Base-by-base conservation (phyloP, 805 yeast genomes). In the Wickerhamia fluorescens region DNA sequence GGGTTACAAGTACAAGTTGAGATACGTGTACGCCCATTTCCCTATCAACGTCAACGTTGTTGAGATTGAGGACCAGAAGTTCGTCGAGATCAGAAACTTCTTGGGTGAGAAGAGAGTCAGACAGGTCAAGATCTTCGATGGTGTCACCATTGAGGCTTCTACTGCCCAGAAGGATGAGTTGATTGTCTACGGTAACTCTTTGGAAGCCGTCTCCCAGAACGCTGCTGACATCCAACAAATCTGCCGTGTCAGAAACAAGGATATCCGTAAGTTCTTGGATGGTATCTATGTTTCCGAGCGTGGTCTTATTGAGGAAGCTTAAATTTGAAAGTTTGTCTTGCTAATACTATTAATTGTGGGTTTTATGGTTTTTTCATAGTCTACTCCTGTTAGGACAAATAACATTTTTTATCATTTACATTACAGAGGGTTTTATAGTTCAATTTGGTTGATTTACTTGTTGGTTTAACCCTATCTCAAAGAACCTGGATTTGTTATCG, bases 21-120 rank as follows among this genome's bases (percentile, higher is more conserved):
- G 97, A 78, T 88, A 86, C 69, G 98, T 92, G 46, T 94, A 89
- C 66, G 99, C 98, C 80, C 98, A 92, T 85, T 92, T 92, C 95
- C 99, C 98, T 68, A 92, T 94, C 73, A 92, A 92, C 73, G 96
- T 92, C 51, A 89, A 88, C 76, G 67, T 87, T 50, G 63, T 83
- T 61, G 85, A 83, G 47, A 71, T 74, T 56, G 89, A 89, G 36
- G 85, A 83, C 51, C 53, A 62, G 30, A 68, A 73, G 44, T 75
- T 58, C 58, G 82, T 89, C 53, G 97, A 92, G 76, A 88, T 92
- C 76, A 88, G 97, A 85, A 92, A 92, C 78, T 92, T 85, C 82
- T 80, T 92, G 72, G 98, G 98, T 74, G 97, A 92, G 78, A 92
- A 87, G 82, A 78, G 86, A 71, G 94, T 88, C 49, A 85, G 97